phyloP scores from a whole-genome alignment of 140 eudicot genomes.

The Cichorium intybus region DNA sequence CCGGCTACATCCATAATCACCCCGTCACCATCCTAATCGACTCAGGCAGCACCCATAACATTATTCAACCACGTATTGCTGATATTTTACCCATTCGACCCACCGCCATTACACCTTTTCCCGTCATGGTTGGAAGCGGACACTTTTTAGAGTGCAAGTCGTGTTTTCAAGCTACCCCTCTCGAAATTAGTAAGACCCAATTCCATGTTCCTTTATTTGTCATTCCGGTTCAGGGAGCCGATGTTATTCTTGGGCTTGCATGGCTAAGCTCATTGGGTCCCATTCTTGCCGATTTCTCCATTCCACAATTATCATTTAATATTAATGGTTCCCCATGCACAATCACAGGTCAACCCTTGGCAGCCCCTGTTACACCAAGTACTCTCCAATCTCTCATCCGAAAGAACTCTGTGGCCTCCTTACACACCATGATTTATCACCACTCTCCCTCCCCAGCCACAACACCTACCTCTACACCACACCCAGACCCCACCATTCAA shows the following conservation, averaged over 20 bases:
- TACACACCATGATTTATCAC: conserved; percentile 5
- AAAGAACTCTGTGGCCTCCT: neutral
- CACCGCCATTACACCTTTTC: neutral
- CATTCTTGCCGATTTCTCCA: neutral
- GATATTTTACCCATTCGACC: neutral
- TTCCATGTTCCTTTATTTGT: neutral
- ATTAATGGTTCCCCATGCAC: neutral
- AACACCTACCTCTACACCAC: neutral
- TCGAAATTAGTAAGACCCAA: neutral
- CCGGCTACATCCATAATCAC: neutral
- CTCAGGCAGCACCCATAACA: too few relatives aligned
- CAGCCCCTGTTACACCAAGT: neutral
- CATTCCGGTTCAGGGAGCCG: neutral
- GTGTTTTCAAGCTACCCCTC: too few relatives aligned
- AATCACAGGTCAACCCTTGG: neutral
- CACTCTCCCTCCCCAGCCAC: neutral
- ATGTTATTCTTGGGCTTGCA: neutral
- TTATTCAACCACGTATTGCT: conserved; percentile 1
- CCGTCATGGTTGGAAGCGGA: conserved; percentile 5
- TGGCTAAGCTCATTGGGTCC: neutral
- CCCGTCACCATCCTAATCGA: neutral
- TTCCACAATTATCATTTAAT: neutral
- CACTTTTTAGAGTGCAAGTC: neutral
- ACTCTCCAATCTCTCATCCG: neutral
- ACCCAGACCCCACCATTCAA: neutral